Evolutionary conservation across 2,329 filamentous ascomycete genomes (phyloP), one percentile per base, ranked within the genome.

Genomic region (Sporothrix brunneoviolacea): DNA sequence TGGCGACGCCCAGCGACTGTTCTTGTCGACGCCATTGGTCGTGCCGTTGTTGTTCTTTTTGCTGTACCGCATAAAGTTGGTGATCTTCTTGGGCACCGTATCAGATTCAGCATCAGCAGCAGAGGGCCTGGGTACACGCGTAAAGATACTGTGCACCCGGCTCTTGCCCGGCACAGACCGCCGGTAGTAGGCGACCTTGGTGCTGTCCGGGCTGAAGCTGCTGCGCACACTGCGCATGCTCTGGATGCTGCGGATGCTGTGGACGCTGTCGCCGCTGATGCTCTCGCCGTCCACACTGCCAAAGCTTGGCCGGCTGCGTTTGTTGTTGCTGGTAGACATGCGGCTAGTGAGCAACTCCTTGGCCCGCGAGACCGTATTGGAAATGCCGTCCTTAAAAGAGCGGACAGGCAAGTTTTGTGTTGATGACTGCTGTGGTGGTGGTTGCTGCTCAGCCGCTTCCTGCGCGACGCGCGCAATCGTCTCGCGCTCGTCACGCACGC

Each of bases 121-220:
- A 2, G 51, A 41, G 8, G 55, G 39, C 16, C n/a, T n/a, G n/a
- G n/a, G n/a, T n/a, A 55, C 48, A 4, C 55, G 54, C 30, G 55
- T 54, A 21, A 51, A 56, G 46, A 57, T 50, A 45, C 51, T 56
- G 36, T 48, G 50, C 12, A 36, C 33, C 5, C 52, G 51, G 18
- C 48, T 40, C 28, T 42, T 73, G 70, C n/a, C 76, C 70, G 54
- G 80, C 71, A 4, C 73, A 69, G 69, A 77, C 71, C 54, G 53
- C 9, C 56, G 51, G 30, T 54, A 57, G 48, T 57, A 58, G 15
- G 46, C 40, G 8, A 54, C 37, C 24, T 38, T 47, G 37, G 8
- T 6, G 30, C 24, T 15, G 36, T 24, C 35, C 1, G 30, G 36
- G 22, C 46, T 51, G 24, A 16, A 12, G 15, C 28, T 33, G 51